A percentile compares a stretch with the other conserved stretches of the same genome.
phyloP scores from a whole-genome alignment of 768 basidiomycete species.

The Naganishia vishniacii region DNA sequence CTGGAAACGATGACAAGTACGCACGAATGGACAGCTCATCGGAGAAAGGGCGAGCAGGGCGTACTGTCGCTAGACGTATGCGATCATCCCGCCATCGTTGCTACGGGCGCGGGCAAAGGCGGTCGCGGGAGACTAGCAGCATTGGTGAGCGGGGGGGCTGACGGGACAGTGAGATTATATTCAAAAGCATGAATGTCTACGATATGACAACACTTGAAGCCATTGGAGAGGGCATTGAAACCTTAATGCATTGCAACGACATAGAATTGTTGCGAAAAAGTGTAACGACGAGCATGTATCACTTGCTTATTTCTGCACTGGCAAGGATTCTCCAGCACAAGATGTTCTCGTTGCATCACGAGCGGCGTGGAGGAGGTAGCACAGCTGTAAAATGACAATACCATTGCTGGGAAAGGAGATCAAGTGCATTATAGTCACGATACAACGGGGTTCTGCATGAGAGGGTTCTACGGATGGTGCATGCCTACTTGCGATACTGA shows the following conservation, averaged over 20 bases:
- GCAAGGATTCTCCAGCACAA: too few relatives aligned
- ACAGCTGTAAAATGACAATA: too few relatives aligned
- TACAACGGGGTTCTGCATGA: too few relatives aligned
- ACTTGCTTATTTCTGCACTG: too few relatives aligned
- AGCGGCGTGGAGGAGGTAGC: too few relatives aligned
- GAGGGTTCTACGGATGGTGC: too few relatives aligned
- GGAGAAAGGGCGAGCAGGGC: constrained; percentile 83
- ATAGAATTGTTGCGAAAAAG: neutral
- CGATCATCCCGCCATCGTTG: constrained; percentile 10
- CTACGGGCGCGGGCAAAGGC: neutral
- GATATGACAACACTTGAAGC: neutral
- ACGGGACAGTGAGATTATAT: constrained; percentile 25
- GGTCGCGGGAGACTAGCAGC: neutral
- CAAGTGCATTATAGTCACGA: too few relatives aligned
- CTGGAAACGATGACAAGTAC: constrained; percentile 65
- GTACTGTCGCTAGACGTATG: constrained; percentile 62
- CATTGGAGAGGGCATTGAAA: neutral
- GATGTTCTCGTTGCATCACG: too few relatives aligned
- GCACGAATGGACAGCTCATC: constrained; percentile 79
- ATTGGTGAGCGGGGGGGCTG: constrained; percentile 23
- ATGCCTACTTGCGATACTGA: neutral
- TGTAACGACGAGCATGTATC: too few relatives aligned
- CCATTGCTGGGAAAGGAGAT: too few relatives aligned
- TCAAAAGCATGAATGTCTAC: constrained; percentile 1
- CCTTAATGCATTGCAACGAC: too few relatives aligned